These are phyloP conservation scores for Gynandropsis gynandra DNA, from an alignment of 345 rosid species.

Conservation along the genomic window DNA sequence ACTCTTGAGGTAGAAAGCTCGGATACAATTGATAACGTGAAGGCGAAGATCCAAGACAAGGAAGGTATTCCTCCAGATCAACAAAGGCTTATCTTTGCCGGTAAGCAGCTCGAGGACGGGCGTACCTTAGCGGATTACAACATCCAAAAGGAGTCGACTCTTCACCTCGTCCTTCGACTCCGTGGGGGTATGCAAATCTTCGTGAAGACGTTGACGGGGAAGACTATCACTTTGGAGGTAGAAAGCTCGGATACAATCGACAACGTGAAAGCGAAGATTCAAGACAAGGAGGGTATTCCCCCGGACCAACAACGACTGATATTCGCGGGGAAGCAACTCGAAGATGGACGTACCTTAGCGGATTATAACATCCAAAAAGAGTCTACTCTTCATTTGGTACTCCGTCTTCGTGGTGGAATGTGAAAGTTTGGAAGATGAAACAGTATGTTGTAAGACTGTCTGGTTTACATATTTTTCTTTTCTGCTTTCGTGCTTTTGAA, in stretches of 20 bases:
- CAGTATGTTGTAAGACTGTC: too few species aligned
- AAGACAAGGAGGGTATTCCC: neutral
- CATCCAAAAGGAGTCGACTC: slow-evolving; percentile 11
- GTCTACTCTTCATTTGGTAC: slow-evolving; percentile 19
- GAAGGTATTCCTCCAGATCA: slow-evolving; percentile 4
- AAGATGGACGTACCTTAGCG: slow-evolving; percentile 23
- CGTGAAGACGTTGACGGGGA: slow-evolving; percentile 13
- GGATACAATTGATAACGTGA: neutral
- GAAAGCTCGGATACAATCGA: slow-evolving; percentile 10
- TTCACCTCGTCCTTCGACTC: slow-evolving; percentile 16
- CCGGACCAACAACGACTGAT: neutral
- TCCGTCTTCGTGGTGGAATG: neutral
- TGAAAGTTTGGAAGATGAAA: too few species aligned
- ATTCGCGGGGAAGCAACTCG: slow-evolving; percentile 10
- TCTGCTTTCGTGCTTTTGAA: too few species aligned
- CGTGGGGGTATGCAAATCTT: slow-evolving; percentile 8
- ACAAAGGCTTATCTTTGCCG: slow-evolving; percentile 2
- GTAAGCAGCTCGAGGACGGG: slow-evolving; percentile 6
- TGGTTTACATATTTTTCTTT: too few species aligned
- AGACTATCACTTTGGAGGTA: slow-evolving; percentile 1
- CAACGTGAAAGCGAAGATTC: slow-evolving; percentile 1
- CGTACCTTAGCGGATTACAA: slow-evolving; percentile 7
- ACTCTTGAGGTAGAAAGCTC: neutral
- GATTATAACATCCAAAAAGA: slow-evolving; percentile 26
- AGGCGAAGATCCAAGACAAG: slow-evolving; percentile 2